A percentile compares a stretch with the other conserved stretches of the same genome.
Conservation (phyloP, 371 early-diverging fungal species). For the Mortierella sp. region DNA sequence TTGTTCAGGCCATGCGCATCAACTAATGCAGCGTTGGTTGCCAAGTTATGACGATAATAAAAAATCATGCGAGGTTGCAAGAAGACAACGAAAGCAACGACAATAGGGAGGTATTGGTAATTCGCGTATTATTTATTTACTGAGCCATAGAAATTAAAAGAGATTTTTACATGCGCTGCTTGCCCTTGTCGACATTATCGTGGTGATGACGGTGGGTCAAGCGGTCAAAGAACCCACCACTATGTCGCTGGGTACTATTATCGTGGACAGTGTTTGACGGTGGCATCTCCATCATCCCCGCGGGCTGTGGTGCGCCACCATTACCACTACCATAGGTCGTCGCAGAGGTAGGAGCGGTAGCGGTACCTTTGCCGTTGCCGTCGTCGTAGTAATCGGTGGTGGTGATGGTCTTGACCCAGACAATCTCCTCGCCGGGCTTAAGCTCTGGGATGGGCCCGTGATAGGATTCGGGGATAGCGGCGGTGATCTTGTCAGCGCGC, state of each 20-base stretch:
- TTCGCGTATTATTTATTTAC: neutral
- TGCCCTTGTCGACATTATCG: conserved; percentile 29
- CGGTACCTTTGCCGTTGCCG: neutral
- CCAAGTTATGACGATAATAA: too few species aligned
- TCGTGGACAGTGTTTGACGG: neutral
- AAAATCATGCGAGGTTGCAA: neutral
- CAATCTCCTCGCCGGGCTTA: conserved; percentile 35
- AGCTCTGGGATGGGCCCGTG: conserved; percentile 24
- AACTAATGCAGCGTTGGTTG: too few species aligned
- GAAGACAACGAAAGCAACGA: neutral
- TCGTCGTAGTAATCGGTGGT: conserved; percentile 27
- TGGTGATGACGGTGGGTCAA: conserved; percentile 22
- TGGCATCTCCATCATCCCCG: too few species aligned
- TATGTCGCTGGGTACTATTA: neutral
- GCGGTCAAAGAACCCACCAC: conserved; percentile 20
- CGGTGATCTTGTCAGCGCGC: conserved; percentile 1
- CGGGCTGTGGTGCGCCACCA: too few species aligned
- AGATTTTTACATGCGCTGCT: conserved; percentile 25
- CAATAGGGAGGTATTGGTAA: neutral
- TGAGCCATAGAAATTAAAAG: too few species aligned
- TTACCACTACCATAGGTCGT: too few species aligned
- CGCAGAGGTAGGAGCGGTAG: too few species aligned
- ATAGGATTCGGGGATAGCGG: conserved; percentile 23
- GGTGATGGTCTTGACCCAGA: conserved; percentile 45
- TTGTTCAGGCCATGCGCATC: conserved; percentile 23